phyloP scores from a whole-genome alignment of 2,329 filamentous ascomycete species.

The Ophiostoma pallidulum region DNA sequence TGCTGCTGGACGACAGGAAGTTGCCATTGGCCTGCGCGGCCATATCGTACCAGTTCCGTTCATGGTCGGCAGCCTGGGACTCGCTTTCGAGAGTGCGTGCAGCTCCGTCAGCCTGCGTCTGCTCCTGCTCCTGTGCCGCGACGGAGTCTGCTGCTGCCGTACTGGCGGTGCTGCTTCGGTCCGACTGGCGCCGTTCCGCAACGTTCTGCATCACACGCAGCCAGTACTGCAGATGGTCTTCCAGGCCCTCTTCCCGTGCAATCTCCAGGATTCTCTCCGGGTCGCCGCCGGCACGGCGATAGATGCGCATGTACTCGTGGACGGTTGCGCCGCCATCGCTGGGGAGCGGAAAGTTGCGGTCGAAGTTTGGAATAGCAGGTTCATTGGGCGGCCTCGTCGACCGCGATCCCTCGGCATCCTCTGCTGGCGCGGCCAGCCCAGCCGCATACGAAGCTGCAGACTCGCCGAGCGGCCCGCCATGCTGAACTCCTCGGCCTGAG shows the following conservation, averaged over 20 bases:
- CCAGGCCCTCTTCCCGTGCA: slow-evolving; percentile 50
- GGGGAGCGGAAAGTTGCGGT: neutral
- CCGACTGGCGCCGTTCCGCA: slow-evolving; percentile 15
- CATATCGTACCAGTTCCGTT: neutral
- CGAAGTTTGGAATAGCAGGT: slow-evolving; percentile 1
- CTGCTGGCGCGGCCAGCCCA: neutral
- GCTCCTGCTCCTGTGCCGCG: neutral
- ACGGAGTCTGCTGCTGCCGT: too few species aligned
- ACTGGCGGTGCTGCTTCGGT: slow-evolving; percentile 3
- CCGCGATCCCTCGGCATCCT: too few species aligned
- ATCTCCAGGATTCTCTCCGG: slow-evolving; percentile 49
- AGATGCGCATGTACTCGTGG: slow-evolving; percentile 44
- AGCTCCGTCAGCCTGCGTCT: neutral
- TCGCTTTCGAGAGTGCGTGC: too few species aligned
- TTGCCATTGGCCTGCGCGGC: neutral
- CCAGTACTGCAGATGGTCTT: slow-evolving; percentile 51
- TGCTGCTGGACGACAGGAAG: slow-evolving; percentile 2
- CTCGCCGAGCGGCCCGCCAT: too few species aligned
- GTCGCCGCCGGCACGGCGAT: slow-evolving; percentile 50
- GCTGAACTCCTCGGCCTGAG: too few species aligned
- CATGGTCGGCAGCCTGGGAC: too few species aligned
- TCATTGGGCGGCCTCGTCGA: neutral
- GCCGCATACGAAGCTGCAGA: neutral
- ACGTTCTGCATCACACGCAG: slow-evolving; percentile 41
- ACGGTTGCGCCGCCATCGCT: slow-evolving; percentile 21